A percentile compares a stretch with the other conserved stretches of the same genome.
phyloP scores from a whole-genome alignment of 352 stramenopile genomes.

The Phytopythium aichiense region DNA sequence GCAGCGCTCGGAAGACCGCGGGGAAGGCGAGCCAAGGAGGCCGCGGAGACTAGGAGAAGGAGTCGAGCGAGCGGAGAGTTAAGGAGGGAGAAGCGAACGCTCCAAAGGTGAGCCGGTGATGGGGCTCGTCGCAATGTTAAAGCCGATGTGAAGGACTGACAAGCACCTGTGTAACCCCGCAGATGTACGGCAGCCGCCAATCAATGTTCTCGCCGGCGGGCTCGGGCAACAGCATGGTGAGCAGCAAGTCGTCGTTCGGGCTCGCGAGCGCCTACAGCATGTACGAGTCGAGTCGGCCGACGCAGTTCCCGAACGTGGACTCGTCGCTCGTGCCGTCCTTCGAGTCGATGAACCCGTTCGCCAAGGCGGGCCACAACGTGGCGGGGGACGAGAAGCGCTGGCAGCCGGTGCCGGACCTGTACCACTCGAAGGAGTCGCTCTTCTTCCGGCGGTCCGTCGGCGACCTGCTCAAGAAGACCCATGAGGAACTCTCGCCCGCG shows the following conservation, averaged over 20 bases:
- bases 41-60: neutral
- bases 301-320: slow-evolving; percentile 34
- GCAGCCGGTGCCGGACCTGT: slow-evolving; percentile 69
- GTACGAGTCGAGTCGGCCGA: slow-evolving; percentile 23
- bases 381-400: slow-evolving; percentile 47
- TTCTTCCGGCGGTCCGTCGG: slow-evolving; percentile 72
- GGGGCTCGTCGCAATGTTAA: neutral
- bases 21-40: neutral
- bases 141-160: neutral
- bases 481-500: slow-evolving; percentile 77
- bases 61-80: neutral
- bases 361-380: slow-evolving; percentile 40
- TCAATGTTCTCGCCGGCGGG: slow-evolving; percentile 26
- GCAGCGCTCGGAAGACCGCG: neutral
- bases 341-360: slow-evolving; percentile 69
- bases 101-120: neutral
- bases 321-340: slow-evolving; percentile 60
- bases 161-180: neutral
- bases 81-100: neutral
- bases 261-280: slow-evolving; percentile 30
- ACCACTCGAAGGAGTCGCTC: slow-evolving; percentile 82
- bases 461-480: slow-evolving; percentile 68
- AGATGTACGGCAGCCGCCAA: slow-evolving; percentile 37
- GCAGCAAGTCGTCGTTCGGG: slow-evolving; percentile 16
- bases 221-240: slow-evolving; percentile 13